Conservation (phyloP, 495 filamentous ascomycete genomes). For the Lasiosphaeria miniovina region DNA sequence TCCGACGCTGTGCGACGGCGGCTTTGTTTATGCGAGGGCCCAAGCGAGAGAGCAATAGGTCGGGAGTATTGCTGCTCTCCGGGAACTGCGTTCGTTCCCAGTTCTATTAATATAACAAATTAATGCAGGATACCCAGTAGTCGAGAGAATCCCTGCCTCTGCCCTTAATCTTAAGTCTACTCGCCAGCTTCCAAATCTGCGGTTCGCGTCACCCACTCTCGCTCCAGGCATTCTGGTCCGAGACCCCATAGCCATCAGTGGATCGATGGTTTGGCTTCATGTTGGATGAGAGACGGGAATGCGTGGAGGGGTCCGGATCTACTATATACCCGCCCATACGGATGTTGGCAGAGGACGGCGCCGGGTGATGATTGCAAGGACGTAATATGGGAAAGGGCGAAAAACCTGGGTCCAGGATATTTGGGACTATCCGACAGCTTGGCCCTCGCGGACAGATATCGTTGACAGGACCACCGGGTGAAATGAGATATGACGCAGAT, state of each 20-base stretch:
- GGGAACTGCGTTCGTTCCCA: not conserved
- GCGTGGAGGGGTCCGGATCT: no score
- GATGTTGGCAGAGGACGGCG: not conserved
- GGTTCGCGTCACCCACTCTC: no score
- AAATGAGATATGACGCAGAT: not conserved
- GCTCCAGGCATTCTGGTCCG: no score
- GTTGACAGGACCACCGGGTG: constrained; percentile 1
- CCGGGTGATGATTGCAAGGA: constrained; percentile 2
- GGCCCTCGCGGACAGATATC: not conserved
- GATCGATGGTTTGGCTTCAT: no score
- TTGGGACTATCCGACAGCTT: constrained; percentile 16
- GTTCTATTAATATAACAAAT: not conserved
- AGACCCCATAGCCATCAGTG: no score
- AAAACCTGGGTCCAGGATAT: constrained; percentile 25
- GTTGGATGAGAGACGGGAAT: no score
- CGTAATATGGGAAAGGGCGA: constrained; percentile 19
- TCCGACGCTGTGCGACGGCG: constrained; percentile 15
- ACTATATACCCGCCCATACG: not conserved
- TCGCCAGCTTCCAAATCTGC: no score
- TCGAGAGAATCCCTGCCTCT: no score
- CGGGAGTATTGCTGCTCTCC: not conserved
- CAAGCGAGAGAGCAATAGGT: not conserved
- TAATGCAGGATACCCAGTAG: no score
- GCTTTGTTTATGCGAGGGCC: constrained; percentile 1
- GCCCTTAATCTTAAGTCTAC: no score